phyloP scores from a whole-genome alignment of 441 rosid genomes.

The Hura crepitans region DNA sequence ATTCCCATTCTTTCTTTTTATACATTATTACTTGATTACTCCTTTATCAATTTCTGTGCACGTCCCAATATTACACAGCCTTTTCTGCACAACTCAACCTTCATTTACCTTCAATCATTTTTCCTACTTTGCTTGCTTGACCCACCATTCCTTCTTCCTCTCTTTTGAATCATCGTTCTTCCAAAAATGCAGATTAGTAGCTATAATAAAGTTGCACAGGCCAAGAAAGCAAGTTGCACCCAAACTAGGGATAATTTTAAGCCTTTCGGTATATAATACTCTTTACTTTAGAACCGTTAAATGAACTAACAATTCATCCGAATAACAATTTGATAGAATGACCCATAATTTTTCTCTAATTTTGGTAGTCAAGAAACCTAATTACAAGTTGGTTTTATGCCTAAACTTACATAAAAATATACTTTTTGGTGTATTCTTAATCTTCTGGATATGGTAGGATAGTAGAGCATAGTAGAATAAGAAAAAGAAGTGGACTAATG shows the following conservation, averaged over 20 bases:
- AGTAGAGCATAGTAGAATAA: not conserved
- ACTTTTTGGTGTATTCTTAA: not conserved
- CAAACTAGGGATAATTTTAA: no score
- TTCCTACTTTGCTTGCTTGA: slow-evolving; percentile 18
- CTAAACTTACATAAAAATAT: not conserved
- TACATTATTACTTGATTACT: slow-evolving; percentile 18
- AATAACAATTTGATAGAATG: no score
- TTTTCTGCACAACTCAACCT: slow-evolving; percentile 22
- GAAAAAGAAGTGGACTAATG: no score
- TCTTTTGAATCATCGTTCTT: not conserved
- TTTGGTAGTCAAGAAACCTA: no score
- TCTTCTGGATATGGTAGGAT: not conserved
- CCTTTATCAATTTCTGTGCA: slow-evolving; percentile 53
- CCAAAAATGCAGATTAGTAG: not conserved
- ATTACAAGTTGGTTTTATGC: no score
- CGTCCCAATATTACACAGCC: slow-evolving; percentile 20
- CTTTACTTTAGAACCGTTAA: no score
- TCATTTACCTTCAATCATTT: slow-evolving; percentile 10
- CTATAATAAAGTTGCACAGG: not conserved
- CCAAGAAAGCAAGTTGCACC: no score
- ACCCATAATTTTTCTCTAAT: no score
- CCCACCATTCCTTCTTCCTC: slow-evolving; percentile 23
- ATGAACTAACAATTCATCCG: no score
- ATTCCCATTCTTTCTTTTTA: slow-evolving; percentile 19
- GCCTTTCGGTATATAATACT: no score